Percentiles rank a stretch among this genome's conserved stretches.
phyloP scores from a whole-genome alignment of 176 grass and related monocot genomes.

The Themeda triandra region DNA sequence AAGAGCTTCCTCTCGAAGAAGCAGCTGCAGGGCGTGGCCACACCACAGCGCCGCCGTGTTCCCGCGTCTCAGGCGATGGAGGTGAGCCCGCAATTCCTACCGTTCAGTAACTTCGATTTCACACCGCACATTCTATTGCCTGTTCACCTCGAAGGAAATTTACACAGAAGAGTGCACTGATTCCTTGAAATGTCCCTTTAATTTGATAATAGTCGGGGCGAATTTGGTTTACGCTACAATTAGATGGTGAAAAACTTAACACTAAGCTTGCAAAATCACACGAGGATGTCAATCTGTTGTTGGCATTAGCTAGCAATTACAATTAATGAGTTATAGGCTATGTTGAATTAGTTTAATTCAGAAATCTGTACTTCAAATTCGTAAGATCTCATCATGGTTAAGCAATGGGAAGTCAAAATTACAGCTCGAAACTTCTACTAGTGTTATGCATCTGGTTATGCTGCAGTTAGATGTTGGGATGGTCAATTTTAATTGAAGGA shows the following conservation, averaged over 20 bases:
- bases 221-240: conserved; percentile 20
- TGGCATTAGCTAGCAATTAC: conserved; percentile 1
- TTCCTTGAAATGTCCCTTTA: conserved; percentile 10
- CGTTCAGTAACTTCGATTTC: not conserved
- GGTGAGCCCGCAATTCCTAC: conserved; percentile 28
- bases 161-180: not conserved
- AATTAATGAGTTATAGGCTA: not conserved
- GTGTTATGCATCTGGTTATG: not conserved
- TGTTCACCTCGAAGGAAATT: not conserved
- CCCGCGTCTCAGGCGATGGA: conserved; percentile 25
- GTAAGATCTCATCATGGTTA: not conserved
- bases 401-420: not conserved
- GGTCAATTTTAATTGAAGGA: not conserved
- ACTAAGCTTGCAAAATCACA: not conserved
- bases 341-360: not conserved
- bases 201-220: not conserved
- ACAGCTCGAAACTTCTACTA: not conserved
- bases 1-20: conserved; percentile 53
- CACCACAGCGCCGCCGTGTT: conserved; percentile 51
- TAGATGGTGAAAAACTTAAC: not conserved
- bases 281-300: not conserved
- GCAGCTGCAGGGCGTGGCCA: conserved; percentile 7
- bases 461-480: conserved; percentile 1
- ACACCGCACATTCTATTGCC: not conserved
- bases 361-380: conserved; percentile 1